Conservation (phyloP, 495 filamentous ascomycete species). For the Tuber microsphaerosporum region DNA sequence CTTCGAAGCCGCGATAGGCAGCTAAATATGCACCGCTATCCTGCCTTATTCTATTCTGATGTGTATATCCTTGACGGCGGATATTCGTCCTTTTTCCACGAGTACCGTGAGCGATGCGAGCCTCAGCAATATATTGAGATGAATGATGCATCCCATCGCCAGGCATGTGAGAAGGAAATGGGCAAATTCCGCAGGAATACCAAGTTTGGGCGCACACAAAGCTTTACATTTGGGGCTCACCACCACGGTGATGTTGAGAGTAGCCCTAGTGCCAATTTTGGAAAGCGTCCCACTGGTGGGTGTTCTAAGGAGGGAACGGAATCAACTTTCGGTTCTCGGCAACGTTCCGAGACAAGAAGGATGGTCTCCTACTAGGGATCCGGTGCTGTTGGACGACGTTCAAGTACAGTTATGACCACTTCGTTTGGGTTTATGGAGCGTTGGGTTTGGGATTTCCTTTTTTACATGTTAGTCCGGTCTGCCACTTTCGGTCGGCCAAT, state of each 20-base stretch:
- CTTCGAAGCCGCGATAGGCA: conserved; percentile 80
- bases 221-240: conserved; percentile 75
- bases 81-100: conserved; percentile 82
- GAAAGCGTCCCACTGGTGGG: conserved; percentile 21
- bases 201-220: conserved; percentile 80
- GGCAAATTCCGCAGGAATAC: conserved; percentile 68
- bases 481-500: background rate
- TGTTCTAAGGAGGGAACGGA: conserved; percentile 25
- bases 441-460: conserved; percentile 3
- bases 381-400: conserved; percentile 31
- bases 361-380: conserved; percentile 38
- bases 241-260: conserved; percentile 53
- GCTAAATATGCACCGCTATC: conserved; percentile 74
- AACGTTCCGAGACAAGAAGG: conserved; percentile 30
- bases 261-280: conserved; percentile 36
- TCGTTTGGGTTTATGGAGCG: conserved; percentile 1
- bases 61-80: conserved; percentile 95
- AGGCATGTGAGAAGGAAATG: conserved; percentile 88
- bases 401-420: conserved; percentile 20
- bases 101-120: conserved; percentile 70
- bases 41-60: conserved; percentile 82
- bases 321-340: conserved; percentile 21
- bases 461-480: background rate
- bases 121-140: conserved; percentile 96
- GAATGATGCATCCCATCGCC: conserved; percentile 78